phyloP scores from a whole-genome alignment of 768 basidiomycete species.

The Antrodiella citrinella region DNA sequence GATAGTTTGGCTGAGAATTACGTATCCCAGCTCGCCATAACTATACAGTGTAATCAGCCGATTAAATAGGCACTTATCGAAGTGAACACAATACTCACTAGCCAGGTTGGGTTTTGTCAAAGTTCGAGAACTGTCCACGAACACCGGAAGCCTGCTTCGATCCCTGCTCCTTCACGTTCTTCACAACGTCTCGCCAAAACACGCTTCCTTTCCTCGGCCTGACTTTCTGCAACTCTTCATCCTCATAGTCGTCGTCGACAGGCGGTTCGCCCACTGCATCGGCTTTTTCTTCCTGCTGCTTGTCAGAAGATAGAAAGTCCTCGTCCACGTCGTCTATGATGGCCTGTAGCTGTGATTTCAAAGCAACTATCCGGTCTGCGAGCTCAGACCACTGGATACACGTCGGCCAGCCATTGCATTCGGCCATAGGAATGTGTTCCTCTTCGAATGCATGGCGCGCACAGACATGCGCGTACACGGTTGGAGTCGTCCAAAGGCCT shows the following conservation, averaged over 20 bases:
- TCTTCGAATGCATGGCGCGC: conserved; percentile 75
- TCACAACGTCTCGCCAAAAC: conserved; percentile 64
- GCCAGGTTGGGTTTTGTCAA: conserved; percentile 80
- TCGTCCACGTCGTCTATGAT: conserved; percentile 43
- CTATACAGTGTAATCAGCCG: conserved; percentile 35
- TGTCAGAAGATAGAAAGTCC: conserved; percentile 15
- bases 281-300: conserved; percentile 15
- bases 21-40: conserved; percentile 80
- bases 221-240: conserved; percentile 7
- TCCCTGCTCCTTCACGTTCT: conserved; percentile 57
- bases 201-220: conserved; percentile 35
- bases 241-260: conserved; percentile 15
- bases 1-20: conserved; percentile 73
- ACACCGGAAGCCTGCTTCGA: conserved; percentile 58
- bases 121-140: conserved; percentile 67
- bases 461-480: conserved; percentile 59
- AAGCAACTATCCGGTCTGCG: conserved; percentile 41
- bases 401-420: conserved; percentile 69
- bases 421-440: conserved; percentile 63
- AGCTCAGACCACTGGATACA: conserved; percentile 56
- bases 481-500: conserved; percentile 45
- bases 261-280: conserved; percentile 18
- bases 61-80: background rate
- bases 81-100: conserved; percentile 74
- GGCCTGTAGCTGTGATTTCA: conserved; percentile 37